phyloP scores from a whole-genome alignment of 164 flowering plant genomes.

The Saururus chinensis region DNA sequence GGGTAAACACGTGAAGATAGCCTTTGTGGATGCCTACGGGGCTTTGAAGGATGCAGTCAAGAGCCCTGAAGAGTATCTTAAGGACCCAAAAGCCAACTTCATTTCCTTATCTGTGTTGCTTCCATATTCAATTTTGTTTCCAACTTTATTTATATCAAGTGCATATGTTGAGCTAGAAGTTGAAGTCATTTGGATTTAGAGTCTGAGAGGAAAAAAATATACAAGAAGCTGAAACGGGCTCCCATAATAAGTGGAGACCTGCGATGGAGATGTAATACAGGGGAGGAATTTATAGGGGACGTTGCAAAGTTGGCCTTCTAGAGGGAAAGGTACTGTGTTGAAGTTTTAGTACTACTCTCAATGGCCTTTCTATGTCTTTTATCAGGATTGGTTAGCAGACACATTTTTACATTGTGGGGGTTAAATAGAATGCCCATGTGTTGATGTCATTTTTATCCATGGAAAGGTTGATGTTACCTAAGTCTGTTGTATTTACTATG shows the following conservation, averaged over 20 bases:
- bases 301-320: conserved; percentile 92
- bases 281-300: conserved; percentile 72
- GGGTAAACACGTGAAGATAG: conserved; percentile 13
- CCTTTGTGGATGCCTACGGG: conserved; percentile 28
- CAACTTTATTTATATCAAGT: no score
- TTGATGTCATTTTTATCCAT: conserved; percentile 40
- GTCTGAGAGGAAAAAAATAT: background rate
- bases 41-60: conserved; percentile 20
- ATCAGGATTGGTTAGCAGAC: background rate
- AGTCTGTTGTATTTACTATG: background rate
- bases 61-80: conserved; percentile 40
- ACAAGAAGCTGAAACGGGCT: conserved; percentile 81
- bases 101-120: no score
- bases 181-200: background rate
- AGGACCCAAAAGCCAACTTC: background rate
- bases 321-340: conserved; percentile 72
- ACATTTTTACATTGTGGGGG: background rate
- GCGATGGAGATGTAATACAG: conserved; percentile 65
- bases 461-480: conserved; percentile 52
- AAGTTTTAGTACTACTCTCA: no score
- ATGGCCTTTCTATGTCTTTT: no score
- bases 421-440: background rate
- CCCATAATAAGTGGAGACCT: conserved; percentile 70
- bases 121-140: background rate
- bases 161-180: no score